Base-by-base conservation (phyloP, 129 eudicot species). In the Tanacetum coccineum region DNA sequence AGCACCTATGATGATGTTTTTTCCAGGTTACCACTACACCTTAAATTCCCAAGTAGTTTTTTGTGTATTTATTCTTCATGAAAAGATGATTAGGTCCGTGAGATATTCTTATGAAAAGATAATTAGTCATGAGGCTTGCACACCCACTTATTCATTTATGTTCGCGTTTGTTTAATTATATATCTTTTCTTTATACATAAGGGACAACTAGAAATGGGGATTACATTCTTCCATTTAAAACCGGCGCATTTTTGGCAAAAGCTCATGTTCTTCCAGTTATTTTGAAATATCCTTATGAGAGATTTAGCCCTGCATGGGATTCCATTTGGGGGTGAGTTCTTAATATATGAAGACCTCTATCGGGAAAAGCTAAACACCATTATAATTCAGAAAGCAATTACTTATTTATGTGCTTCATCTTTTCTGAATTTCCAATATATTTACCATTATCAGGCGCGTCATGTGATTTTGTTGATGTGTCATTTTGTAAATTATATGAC, bases 251-350 rank as follows among this genome's bases (percentile, higher is more conserved):
- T 44, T 44, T 44, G 13, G 3, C 49, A 44, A 44, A 44, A 44
- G 49, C 49, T 44, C 49, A 44, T 44, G 49, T 44, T 44, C 49
- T 44, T 44, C 49, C 49, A 1, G 13, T 44, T 44, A 22, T 22
- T 22, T 22, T 22, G 26, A 22, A 22, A 22, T 22, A 22, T 22
- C n/a, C n/a, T n/a, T n/a, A n/a, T 75, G 78, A 79, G 57, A 82
- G 98, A 81, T 86, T 92, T 51, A 88, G 98, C 83, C 98, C 98
- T 66, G 95, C 98, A 32, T 92, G 98, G 98, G 98, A 92, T 62
- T 70, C 96, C 63, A 92, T 92, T 59, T 82, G 95, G 14, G 98
- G 83, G 96, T 86, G 62, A 84, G 96, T 77, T 2, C 36, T 50
- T 55, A 50, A 26, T 26, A 26, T 26, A 26, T 26, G 30, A 26